Conservation (phyloP, 306 rosid species). For the Rosa multiflora region DNA sequence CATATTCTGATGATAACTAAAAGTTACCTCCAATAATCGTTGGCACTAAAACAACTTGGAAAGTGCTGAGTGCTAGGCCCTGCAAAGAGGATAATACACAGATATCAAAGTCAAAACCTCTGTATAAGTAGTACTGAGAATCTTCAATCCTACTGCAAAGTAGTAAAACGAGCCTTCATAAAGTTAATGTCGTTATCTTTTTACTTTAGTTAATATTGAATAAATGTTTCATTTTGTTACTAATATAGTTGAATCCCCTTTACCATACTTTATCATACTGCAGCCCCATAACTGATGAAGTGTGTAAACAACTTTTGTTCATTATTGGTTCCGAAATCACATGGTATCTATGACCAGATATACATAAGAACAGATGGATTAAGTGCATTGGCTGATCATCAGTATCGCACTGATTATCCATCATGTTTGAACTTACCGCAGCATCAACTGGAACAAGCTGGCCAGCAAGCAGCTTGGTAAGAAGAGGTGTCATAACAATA, state of each 20-base stretch:
- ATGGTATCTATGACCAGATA: neutral
- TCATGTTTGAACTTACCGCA: constrained; percentile 56
- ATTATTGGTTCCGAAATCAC: neutral
- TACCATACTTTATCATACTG: neutral
- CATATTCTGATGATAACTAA: constrained; percentile 12
- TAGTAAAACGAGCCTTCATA: constrained; percentile 9
- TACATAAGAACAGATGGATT: neutral
- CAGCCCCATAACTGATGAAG: neutral
- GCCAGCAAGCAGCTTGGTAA: constrained; percentile 93
- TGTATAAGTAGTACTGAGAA: constrained; percentile 2
- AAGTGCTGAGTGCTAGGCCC: constrained; percentile 90
- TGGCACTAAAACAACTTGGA: constrained; percentile 96
- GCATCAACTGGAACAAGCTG: constrained; percentile 98
- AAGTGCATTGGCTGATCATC: constrained; percentile 2
- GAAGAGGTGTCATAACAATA: constrained; percentile 87
- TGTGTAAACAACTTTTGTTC: neutral
- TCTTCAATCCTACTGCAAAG: neutral
- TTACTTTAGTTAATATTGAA: neutral
- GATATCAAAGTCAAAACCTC: constrained; percentile 16
- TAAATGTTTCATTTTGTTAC: neutral
- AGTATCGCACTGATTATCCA: neutral
- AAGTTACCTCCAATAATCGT: constrained; percentile 82
- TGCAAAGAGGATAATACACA: constrained; percentile 35
- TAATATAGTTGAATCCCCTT: neutral
- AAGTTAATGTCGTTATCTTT: neutral